These are phyloP conservation scores for Saraca asoca DNA, from an alignment of 331 rosid species.

Conservation along the genomic window DNA sequence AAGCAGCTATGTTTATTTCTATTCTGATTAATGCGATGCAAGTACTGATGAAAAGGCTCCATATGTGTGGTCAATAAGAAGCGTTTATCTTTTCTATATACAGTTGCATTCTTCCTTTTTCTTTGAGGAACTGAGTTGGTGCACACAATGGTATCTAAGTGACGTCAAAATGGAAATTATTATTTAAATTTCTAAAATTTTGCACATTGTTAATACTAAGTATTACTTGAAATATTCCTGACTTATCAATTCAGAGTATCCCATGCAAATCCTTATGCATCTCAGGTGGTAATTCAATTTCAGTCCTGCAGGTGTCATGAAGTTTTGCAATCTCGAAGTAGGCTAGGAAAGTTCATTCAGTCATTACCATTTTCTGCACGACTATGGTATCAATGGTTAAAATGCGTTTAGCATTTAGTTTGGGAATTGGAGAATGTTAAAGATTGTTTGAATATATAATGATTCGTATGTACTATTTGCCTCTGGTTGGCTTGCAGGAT, in stretches of 20 bases:
- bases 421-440: conserved; percentile 16
- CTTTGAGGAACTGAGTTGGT: conserved; percentile 2
- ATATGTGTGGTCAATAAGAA: conserved; percentile 11
- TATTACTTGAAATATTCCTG: conserved; percentile 23
- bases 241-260: conserved; percentile 8
- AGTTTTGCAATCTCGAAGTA: conserved; percentile 57
- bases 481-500: conserved; percentile 62
- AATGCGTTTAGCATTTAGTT: conserved; percentile 26
- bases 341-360: conserved; percentile 68
- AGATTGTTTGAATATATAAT: conserved; percentile 28
- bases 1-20: conserved; percentile 5
- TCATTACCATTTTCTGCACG: conserved; percentile 78
- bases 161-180: conserved; percentile 4
- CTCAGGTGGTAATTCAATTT: conserved; percentile 33
- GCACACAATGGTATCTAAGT: conserved; percentile 28
- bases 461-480: neutral
- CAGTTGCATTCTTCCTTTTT: conserved; percentile 10
- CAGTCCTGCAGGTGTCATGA: conserved; percentile 70
- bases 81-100: conserved; percentile 9
- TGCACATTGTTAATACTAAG: conserved; percentile 10
- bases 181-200: conserved; percentile 19
- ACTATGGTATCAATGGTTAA: conserved; percentile 61
- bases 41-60: conserved; percentile 11
- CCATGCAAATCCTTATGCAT: neutral
- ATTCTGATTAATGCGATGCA: conserved; percentile 20